Percentiles rank a stretch among this genome's conserved stretches.
Evolutionary conservation across 495 filamentous ascomycete species (phyloP).

Genomic region (Rostrohypoxylon terebratum): DNA sequence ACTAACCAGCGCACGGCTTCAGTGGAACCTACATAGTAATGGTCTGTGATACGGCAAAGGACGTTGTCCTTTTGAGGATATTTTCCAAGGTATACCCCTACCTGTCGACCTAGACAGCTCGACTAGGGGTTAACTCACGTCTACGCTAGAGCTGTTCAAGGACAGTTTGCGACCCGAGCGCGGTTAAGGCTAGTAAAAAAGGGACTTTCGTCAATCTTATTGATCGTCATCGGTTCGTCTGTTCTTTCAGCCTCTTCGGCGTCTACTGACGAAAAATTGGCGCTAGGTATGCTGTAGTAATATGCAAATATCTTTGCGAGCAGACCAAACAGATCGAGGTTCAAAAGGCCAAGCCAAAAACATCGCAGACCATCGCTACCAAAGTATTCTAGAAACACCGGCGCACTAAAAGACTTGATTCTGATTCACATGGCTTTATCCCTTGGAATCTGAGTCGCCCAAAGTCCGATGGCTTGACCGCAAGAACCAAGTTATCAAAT

Average conservation of each 20-base stretch:
- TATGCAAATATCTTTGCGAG: slow-evolving; percentile 14
- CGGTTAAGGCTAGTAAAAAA: slow-evolving; percentile 9
- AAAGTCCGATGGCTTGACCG: slow-evolving; percentile 25
- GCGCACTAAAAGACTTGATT: slow-evolving; percentile 10
- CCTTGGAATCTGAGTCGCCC: slow-evolving; percentile 23
- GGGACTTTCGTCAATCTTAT: slow-evolving; percentile 41
- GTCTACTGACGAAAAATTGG: slow-evolving; percentile 14
- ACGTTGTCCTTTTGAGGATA: slow-evolving; percentile 23
- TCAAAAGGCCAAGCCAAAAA: background rate
- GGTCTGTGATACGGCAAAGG: slow-evolving; percentile 32
- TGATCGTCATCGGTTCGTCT: slow-evolving; percentile 34
- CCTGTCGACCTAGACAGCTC: slow-evolving; percentile 8
- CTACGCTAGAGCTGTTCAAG: slow-evolving; percentile 26
- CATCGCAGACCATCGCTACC: background rate
- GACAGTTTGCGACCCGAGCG: slow-evolving; percentile 31
- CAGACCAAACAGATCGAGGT: slow-evolving; percentile 10
- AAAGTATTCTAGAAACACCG: slow-evolving; percentile 1
- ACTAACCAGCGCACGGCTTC: slow-evolving; percentile 32
- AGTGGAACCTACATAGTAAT: slow-evolving; percentile 33
- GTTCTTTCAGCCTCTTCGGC: slow-evolving; percentile 30
- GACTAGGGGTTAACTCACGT: slow-evolving; percentile 1
- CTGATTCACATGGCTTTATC: slow-evolving; percentile 1
- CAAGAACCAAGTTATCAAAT: slow-evolving; percentile 8
- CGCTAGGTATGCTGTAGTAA: background rate
- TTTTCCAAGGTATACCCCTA: slow-evolving; percentile 35